Percentiles rank a stretch among this genome's conserved stretches.
These are phyloP conservation scores for Colletotrichum chlorophyti DNA, from an alignment of 2,329 filamentous ascomycete species.

Conservation along the genomic window DNA sequence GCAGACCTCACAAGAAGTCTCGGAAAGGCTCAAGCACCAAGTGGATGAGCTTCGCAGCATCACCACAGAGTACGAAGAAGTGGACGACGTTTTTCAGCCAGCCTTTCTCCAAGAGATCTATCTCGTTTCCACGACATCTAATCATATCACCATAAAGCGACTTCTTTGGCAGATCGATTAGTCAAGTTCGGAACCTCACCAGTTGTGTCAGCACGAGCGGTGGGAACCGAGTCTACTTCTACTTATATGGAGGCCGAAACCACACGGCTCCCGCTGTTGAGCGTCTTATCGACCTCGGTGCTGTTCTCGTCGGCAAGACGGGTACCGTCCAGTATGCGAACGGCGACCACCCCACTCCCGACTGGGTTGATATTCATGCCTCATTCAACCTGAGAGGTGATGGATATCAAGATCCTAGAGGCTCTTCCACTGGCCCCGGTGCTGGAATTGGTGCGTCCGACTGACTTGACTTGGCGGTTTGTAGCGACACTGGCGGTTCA, in stretches of 20 bases:
- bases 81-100: conserved; percentile 37
- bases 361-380: conserved; percentile 41
- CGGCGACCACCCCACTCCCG: conserved; percentile 49
- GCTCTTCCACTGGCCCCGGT: conserved; percentile 32
- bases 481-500: conserved; percentile 29
- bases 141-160: neutral
- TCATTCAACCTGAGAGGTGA: conserved; percentile 40
- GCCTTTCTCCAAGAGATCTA: conserved; percentile 35
- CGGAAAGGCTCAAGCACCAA: no score
- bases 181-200: neutral
- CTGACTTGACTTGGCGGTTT: conserved; percentile 34
- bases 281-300: conserved; percentile 62
- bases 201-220: conserved; percentile 47
- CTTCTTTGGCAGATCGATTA: neutral
- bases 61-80: neutral
- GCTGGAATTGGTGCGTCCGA: conserved; percentile 32
- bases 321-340: conserved; percentile 51
- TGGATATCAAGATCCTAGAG: conserved; percentile 32
- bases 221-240: conserved; percentile 61
- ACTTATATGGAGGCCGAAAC: conserved; percentile 54
- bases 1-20: no score
- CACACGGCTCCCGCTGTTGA: conserved; percentile 58
- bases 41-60: neutral
- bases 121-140: conserved; percentile 4
- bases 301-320: conserved; percentile 52